Evolutionary conservation across 2,329 filamentous ascomycete species (phyloP), one percentile per base, ranked within the genome.

Genomic region (Sporothrix mexicana): DNA sequence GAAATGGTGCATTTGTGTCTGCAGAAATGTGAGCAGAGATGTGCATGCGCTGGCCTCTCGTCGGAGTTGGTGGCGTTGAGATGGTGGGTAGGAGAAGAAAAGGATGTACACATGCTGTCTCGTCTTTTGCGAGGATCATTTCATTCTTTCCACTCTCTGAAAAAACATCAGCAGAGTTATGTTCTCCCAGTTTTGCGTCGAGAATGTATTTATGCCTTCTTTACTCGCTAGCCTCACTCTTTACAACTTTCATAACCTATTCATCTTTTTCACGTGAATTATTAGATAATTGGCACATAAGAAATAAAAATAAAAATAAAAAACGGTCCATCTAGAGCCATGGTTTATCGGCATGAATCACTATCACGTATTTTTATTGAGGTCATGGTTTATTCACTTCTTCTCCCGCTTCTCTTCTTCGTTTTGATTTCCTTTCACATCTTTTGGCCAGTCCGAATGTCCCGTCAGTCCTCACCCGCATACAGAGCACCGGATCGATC

Each of bases 381-480:
- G 30, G 30, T 36, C 30, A 36, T 36, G 30, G 30, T 36, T 36
- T 36, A 36, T 36, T 36, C 7, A 36, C 30, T 36, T 36, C 30
- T 36, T 36, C 9, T 9, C 30, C 17, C 23, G 20, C 17, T 49
- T 41, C 13, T 47, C 23, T 20, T 13, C 45, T 25, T 72, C 2
- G 15, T 30, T 59, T 17, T 41, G 20, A 20, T 7, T 45, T 47
- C 43, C 17, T 43, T n/a, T 13, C 8, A 2, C 41, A 17, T 45
- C 17, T 7, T 9, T 3, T 23, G 45, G 45, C 55, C 69, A 70
- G 69, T 70, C 9, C 41, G 41, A 30, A 36, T 13, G 20, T 12
- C 45, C 36, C 30, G 47, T 71, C 69, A 71, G 23, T 71, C 59
- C 69, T 71, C 69, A 36, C 69, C 47, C 30, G 47, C 69, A 71